Base-by-base conservation (phyloP, 768 basidiomycete species). In the Cytidiella melzeri region DNA sequence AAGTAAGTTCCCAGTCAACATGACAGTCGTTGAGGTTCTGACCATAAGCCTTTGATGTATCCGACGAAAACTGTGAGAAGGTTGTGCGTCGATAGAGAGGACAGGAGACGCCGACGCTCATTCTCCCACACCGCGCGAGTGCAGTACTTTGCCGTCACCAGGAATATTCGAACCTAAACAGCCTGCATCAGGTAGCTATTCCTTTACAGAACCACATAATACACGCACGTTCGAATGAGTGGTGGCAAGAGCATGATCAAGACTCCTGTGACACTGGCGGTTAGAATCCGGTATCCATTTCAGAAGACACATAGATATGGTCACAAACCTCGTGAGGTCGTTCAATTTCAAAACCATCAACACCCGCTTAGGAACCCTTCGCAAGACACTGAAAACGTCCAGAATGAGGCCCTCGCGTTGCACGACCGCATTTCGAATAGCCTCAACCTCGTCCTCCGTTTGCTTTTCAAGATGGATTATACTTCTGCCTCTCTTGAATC, bases 71-170 rank as follows among this genome's bases (percentile, higher is more conserved):
- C 55, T 36, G 67, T 51, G 20, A 80, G 51, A 15, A 84, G 63
- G 2, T 83, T 82, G 25, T 68, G 67, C 25, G 68, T 66, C 37
- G 72, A 67, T 67, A 87, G 75, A 43, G 64, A 51, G 19, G 57
- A 59, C 15, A 65, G 52, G 12, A 73, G 50, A 9, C 60, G 53
- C n/a, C 54, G 53, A 47, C 65, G 58, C 47, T 92, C 83, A 57
- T 86, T 84, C 45, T 75, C 71, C 88, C 88, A 91, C 3, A 89
- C 81, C 6, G 90, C 86, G 10, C 72, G 73, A 44, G 81, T 74
- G 62, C 94, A 96, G 67, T 89, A 95, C 60, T 88, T 85, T 5
- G 92, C 93, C 13, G 87, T 87, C 50, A 97, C 86, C 26, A 97
- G 63, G 65, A 97, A 98, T 61, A 98, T 82, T 18, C 95, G 86